Base-by-base conservation (phyloP, 2,329 filamentous ascomycete genomes). In the Didymella arachidicola region DNA sequence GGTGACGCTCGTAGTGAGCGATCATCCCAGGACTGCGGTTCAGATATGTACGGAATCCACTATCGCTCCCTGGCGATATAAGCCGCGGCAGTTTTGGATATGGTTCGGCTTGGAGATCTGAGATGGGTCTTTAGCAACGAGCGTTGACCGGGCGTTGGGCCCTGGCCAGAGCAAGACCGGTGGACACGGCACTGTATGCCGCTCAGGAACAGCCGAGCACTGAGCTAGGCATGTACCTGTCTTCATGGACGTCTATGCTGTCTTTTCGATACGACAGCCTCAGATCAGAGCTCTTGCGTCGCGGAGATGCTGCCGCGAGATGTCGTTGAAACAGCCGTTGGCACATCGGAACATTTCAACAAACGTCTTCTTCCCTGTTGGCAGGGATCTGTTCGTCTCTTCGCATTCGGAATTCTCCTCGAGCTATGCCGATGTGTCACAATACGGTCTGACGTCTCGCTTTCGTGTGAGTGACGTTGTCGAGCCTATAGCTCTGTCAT, bases 11-110 rank as follows among this genome's bases (percentile, higher is more conserved):
- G 38, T 41, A 14, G 34, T n/a, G 46, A 59, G 45, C 45, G 56
- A 54, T 59, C 51, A 54, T 59, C 46, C 56, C 51, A 46, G 56
- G 30, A 41, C 14, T 27, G 16, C 42, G 46, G 56, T 50, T 50
- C 45, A 10, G 22, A 46, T 45, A n/a, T 46, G 39, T 45, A 54
- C 51, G 18, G 42, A 49, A 12, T 22, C 19, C 27, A 36, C 25
- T 12, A 34, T 32, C 32, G 44, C 39, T 29, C 36, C 16, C 6
- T 4, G 18, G 18, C 16, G 39, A 26, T 12, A 45, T 27, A 12
- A 42, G 39, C 16, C 34, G 34, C 30, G 34, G 56, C 32, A 57
- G 39, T 58, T 58, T 58, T 38, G 22, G 32, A 53, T 58, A 53
- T 34, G 14, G 43, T 44, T 38, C 29, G 38, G 36, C n/a, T 34